Evolutionary conservation across 148 eudicot genomes (phyloP).

Genomic region (Vaccinium corymbosum): DNA sequence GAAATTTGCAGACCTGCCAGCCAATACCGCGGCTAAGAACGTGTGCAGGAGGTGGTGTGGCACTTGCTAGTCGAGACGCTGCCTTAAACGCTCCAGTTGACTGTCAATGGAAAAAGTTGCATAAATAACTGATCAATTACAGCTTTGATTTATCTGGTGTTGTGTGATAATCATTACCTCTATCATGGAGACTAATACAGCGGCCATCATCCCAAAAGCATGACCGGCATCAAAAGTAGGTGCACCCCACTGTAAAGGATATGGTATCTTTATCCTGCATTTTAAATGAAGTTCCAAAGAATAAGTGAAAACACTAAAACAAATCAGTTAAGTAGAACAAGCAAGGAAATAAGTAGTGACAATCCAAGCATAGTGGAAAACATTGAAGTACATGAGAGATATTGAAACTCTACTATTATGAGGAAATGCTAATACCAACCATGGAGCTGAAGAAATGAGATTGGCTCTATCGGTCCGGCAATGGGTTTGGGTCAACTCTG

Average conservation of each 20-base stretch:
- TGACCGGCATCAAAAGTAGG: constrained; percentile 95
- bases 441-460: constrained; percentile 91
- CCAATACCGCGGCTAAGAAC: constrained; percentile 98
- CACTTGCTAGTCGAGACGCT: constrained; percentile 94
- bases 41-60: constrained; percentile 98
- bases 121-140: background rate
- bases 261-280: constrained; percentile 91
- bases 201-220: constrained; percentile 98
- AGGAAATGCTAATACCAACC: constrained; percentile 43
- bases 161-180: constrained; percentile 46
- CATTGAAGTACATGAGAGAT: background rate
- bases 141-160: background rate
- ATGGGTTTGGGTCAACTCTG: constrained; percentile 63
- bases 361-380: background rate
- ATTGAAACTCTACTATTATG: background rate
- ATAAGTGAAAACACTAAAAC: background rate
- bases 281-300: background rate
- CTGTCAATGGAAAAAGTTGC: constrained; percentile 28
- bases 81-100: constrained; percentile 97
- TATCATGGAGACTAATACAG: constrained; percentile 82
- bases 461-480: constrained; percentile 88
- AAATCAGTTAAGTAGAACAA: background rate
- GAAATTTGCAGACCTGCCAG: constrained; percentile 71
- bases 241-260: constrained; percentile 98
- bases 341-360: background rate